phyloP scores from a whole-genome alignment of 2,329 filamentous ascomycete genomes.

The Chaetomiaceae sp. region DNA sequence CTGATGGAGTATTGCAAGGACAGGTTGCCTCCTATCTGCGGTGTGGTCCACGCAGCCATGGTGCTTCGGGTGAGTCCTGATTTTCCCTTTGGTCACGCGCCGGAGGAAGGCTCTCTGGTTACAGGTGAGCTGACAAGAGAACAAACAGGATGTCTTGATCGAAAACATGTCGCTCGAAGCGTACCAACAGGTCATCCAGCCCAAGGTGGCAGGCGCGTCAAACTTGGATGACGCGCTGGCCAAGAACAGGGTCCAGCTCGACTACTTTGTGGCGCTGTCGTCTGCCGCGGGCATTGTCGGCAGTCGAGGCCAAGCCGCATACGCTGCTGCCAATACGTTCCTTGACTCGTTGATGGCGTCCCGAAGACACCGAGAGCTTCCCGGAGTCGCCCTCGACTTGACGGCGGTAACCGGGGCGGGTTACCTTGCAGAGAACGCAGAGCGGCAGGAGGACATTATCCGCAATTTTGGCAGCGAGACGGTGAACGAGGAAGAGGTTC shows the following conservation, averaged over 20 bases:
- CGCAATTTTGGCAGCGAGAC: constrained; percentile 40
- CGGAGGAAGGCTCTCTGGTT: no score
- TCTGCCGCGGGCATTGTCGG: constrained; percentile 40
- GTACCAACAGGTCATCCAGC: constrained; percentile 25
- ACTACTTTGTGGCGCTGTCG: constrained; percentile 27
- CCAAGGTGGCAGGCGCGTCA: constrained; percentile 24
- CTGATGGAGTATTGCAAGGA: constrained; percentile 24
- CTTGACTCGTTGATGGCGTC: constrained; percentile 36
- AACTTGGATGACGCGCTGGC: constrained; percentile 21
- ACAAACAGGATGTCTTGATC: constrained; percentile 23
- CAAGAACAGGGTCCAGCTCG: constrained; percentile 10
- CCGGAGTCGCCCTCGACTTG: constrained; percentile 45
- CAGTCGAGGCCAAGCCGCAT: constrained; percentile 27
- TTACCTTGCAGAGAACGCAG: constrained; percentile 44
- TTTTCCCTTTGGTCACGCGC: no score
- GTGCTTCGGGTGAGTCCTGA: constrained; percentile 28
- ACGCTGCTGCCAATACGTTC: constrained; percentile 37
- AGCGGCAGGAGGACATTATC: constrained; percentile 40
- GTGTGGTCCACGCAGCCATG: constrained; percentile 32
- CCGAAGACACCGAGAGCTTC: constrained; percentile 31
- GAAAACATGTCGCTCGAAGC: constrained; percentile 23
- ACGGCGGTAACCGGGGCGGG: constrained; percentile 47
- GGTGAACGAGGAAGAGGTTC: constrained; percentile 48
- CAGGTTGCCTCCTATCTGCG: constrained; percentile 29
- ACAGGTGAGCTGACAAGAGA: constrained; percentile 18